A percentile compares a stretch with the other conserved stretches of the same genome.
These are phyloP conservation scores for Cutaneotrichosporon cyanovorans DNA, from an alignment of 1,284 basidiomycete genomes.

Conservation along the genomic window DNA sequence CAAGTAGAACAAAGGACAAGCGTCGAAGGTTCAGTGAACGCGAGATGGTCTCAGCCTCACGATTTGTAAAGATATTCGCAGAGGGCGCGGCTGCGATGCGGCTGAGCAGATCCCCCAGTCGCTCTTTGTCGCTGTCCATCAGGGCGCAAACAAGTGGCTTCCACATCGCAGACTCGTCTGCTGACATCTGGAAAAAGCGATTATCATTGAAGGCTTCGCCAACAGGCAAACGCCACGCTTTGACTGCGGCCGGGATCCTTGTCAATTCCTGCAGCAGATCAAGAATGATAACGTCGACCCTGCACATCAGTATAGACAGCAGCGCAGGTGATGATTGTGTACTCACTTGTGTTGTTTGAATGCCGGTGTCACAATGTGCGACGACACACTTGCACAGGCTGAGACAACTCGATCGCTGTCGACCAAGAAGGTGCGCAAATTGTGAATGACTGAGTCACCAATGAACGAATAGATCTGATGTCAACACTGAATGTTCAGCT, in stretches of 20 bases:
- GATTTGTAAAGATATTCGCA: conserved; percentile 92
- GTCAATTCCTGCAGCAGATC: conserved; percentile 70
- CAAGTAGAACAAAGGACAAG: conserved; percentile 74
- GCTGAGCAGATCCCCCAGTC: conserved; percentile 70
- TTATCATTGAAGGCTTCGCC: conserved; percentile 76
- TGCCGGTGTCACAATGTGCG: conserved; percentile 76
- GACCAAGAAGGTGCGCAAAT: conserved; percentile 68
- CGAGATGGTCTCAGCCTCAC: conserved; percentile 84
- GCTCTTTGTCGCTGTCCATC: conserved; percentile 79
- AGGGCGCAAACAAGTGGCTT: conserved; percentile 68
- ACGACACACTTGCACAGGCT: conserved; percentile 73
- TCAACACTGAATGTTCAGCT: neutral
- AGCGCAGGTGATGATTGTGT: conserved; percentile 15
- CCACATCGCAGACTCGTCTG: conserved; percentile 59
- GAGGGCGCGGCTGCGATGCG: conserved; percentile 79
- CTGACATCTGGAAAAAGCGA: conserved; percentile 64
- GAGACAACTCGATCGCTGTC: conserved; percentile 76
- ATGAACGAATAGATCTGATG: conserved; percentile 65
- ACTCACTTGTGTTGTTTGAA: conserved; percentile 45
- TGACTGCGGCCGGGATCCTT: conserved; percentile 66
- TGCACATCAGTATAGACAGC: conserved; percentile 24
- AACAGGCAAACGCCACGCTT: conserved; percentile 76
- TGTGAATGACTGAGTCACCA: conserved; percentile 62
- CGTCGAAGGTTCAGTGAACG: conserved; percentile 84
- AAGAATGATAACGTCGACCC: conserved; percentile 47